phyloP scores from a whole-genome alignment of 2,329 filamentous ascomycete species.

The Helminthosporium solani region DNA sequence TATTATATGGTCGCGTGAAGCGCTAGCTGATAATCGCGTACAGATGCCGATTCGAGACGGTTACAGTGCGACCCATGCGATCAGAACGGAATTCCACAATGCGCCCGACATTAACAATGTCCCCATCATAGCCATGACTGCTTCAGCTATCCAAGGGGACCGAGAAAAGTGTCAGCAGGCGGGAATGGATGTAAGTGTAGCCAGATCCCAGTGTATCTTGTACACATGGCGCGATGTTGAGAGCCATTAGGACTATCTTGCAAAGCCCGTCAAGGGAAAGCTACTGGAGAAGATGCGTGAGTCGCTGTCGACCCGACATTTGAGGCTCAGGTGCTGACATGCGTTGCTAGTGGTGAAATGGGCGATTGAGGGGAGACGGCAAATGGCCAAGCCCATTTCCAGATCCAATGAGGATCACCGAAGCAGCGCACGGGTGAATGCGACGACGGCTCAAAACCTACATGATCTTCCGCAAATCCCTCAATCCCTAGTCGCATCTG shows the following conservation, averaged over 20 bases:
- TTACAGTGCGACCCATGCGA: slow-evolving; percentile 72
- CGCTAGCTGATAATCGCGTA: slow-evolving; percentile 25
- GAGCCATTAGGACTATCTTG: slow-evolving; percentile 32
- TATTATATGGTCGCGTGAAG: slow-evolving; percentile 5
- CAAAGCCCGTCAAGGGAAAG: slow-evolving; percentile 64
- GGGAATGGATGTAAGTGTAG: slow-evolving; percentile 64
- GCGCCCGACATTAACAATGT: slow-evolving; percentile 59
- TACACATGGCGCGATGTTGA: slow-evolving; percentile 20
- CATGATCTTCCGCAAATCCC: slow-evolving; percentile 30
- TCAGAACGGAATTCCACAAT: slow-evolving; percentile 67
- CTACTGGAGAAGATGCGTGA: slow-evolving; percentile 58
- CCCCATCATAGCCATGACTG: slow-evolving; percentile 80
- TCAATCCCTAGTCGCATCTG: slow-evolving; percentile 28
- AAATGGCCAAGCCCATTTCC: slow-evolving; percentile 29
- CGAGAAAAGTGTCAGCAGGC: slow-evolving; percentile 70
- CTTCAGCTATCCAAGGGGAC: slow-evolving; percentile 75
- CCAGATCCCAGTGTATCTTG: slow-evolving; percentile 5
- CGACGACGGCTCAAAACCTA: slow-evolving; percentile 11
- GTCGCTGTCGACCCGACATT: slow-evolving; percentile 16
- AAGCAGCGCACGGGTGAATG: slow-evolving; percentile 16
- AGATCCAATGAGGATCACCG: slow-evolving; percentile 32
- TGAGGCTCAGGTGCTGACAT: slow-evolving; percentile 42
- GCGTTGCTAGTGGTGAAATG: slow-evolving; percentile 58
- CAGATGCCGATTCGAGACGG: slow-evolving; percentile 67
- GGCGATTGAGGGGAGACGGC: slow-evolving; percentile 52